Base-by-base conservation (phyloP, 768 basidiomycete species). In the Leccinum barrowsii region DNA sequence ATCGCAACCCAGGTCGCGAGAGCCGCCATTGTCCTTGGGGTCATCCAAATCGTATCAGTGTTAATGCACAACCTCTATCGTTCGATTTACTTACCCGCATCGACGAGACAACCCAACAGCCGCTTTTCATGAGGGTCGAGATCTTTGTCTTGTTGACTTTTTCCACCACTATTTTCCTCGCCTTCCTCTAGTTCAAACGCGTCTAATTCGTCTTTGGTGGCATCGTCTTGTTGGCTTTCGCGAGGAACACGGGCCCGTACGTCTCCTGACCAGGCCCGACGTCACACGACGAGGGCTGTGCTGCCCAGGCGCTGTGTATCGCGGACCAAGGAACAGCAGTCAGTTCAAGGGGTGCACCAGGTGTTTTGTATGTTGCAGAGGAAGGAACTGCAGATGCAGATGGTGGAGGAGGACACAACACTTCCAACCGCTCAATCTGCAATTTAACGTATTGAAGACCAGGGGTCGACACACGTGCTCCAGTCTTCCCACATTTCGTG, bases 81-180 rank as follows among this genome's bases (percentile, higher is more conserved):
- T 44, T 5, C 19, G 44, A 32, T 13, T 15, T 64, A 66, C 81
- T 68, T 71, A 86, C 88, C 78, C 32, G 91, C 73, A 73, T 98
- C 87, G 22, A 98, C 90, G 59, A 98, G 95, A 63, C 91, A 95
- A 4, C 86, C 77, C 50, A 98, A 69, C 47, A 98, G 73, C 52
- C 87, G 78, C 62, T 88, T 84, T 73, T 97, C 94, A 62, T 97
- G 87, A n/a, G 74, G 67, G 57, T 92, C 90, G 47, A 97, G 79
- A 22, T 89, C 84, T 56, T 81, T 77, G 61, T 93, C 89, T 58
- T 83, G 86, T 70, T 91, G 54, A 98, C 65, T 40, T 78, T 78
- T 66, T 94, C 92, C 28, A 95, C 80, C 10, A 94, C 57, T 59
- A 13, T 50, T 56, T 13, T 67, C 67, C 50, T 70, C 67, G 13